A percentile compares a stretch with the other conserved stretches of the same genome.
Conservation (phyloP, 2,329 filamentous ascomycete species). For the Ceratocystis alfenasii region DNA sequence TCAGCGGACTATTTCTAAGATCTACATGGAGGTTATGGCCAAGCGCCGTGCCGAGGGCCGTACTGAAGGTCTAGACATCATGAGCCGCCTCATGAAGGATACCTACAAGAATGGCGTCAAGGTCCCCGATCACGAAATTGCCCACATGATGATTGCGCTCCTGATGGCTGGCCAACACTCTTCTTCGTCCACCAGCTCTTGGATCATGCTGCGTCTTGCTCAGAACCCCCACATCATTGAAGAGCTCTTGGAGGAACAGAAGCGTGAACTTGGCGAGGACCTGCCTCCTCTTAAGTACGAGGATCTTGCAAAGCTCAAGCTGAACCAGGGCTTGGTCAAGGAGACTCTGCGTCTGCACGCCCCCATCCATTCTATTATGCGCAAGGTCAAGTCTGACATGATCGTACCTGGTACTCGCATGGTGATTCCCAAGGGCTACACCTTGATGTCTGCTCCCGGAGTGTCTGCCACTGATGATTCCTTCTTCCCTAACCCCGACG, state of each 20-base stretch:
- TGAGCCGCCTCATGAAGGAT: slow-evolving; percentile 79
- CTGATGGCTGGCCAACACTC: slow-evolving; percentile 89
- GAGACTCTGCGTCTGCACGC: slow-evolving; percentile 85
- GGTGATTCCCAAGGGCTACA: slow-evolving; percentile 68
- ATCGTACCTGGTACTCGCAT: slow-evolving; percentile 70
- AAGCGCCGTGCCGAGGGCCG: slow-evolving; percentile 47
- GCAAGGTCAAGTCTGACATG: slow-evolving; percentile 82
- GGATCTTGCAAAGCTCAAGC: slow-evolving; percentile 61
- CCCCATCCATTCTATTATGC: slow-evolving; percentile 90
- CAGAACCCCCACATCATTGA: slow-evolving; percentile 65
- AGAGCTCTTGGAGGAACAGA: slow-evolving; percentile 73
- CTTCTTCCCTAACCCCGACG: slow-evolving; percentile 69
- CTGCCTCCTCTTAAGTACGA: slow-evolving; percentile 67
- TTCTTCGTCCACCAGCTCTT: slow-evolving; percentile 69
- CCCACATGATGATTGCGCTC: slow-evolving; percentile 88
- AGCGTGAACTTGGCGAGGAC: slow-evolving; percentile 57
- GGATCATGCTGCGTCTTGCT: slow-evolving; percentile 74
- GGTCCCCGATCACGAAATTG: slow-evolving; percentile 73
- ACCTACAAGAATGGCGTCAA: slow-evolving; percentile 69
- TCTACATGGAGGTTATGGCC: slow-evolving; percentile 72
- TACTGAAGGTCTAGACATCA: slow-evolving; percentile 59
- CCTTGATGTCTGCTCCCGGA: slow-evolving; percentile 73
- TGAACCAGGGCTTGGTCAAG: slow-evolving; percentile 77
- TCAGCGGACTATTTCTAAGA: slow-evolving; percentile 65
- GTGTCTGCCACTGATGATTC: slow-evolving; percentile 59